Evolutionary conservation across 768 basidiomycete genomes (phyloP), one percentile per base, ranked within the genome.

Genomic region (Punctularia strigosozonata): DNA sequence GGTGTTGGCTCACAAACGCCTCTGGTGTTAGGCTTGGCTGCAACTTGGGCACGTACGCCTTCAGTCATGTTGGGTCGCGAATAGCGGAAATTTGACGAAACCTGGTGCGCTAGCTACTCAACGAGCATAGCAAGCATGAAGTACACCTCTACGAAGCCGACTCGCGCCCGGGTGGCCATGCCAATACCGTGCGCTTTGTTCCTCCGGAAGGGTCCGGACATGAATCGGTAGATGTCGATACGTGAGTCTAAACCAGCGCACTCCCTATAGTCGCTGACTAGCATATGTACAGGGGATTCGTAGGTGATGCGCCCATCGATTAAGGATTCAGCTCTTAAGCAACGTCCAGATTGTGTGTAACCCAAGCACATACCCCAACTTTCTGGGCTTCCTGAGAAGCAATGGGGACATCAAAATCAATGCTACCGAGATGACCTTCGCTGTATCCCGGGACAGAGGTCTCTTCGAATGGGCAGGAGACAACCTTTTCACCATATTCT

Each of bases 381-480:
- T 86, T 51, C 65, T 82, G 36, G 68, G 72, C 30, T 88, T 87
- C 52, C 64, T 86, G 24, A 56, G 61, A 13, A 53, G 64, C 21
- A 62, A 69, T 34, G 58, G 66, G 4, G 49, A 55, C 12, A 67
- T 84, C 28, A 59, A 57, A 4, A 65, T 76, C 22, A 47, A 73
- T 30, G 65, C 69, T 3, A 82, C 81, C 0, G 73, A 77, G 40
- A 87, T 86, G 83, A 78, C 83, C 0, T 86, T 87, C 57, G 72
- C 74, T 46, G 73, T 89, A 26, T 80, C 83, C 3, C 66, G 82
- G 35, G 80, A 86, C 53, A 42, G 53, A 17, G 85, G 82, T 0
- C 54, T 49, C 1, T 83, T 83, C 47, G 82, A 87, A 54, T 87
- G 85, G 81, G 80, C 82, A 3, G 81, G 82, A 22, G 70, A 73